Percentiles rank a stretch among this genome's conserved stretches.
These are phyloP conservation scores for Exophiala calicioides DNA, from an alignment of 2,329 filamentous ascomycete species.

Conservation along the genomic window DNA sequence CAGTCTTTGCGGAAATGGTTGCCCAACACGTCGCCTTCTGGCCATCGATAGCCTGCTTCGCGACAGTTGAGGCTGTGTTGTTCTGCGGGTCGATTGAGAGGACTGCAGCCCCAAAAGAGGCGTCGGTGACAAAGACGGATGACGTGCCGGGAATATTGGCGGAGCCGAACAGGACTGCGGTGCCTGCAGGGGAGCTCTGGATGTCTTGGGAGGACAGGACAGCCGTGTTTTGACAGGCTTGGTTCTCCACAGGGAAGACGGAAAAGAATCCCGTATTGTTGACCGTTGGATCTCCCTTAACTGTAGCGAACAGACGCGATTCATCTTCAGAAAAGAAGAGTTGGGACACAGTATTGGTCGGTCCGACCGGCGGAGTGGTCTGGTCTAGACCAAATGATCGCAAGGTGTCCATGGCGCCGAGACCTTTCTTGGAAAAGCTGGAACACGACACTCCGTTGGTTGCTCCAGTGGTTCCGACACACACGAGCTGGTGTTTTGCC, in stretches of 20 bases:
- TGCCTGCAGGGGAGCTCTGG: conserved; percentile 54
- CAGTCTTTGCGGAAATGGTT: conserved; percentile 50
- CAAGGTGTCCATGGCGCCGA: conserved; percentile 38
- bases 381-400: conserved; percentile 54
- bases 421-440: conserved; percentile 34
- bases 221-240: conserved; percentile 12
- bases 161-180: conserved; percentile 60
- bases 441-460: conserved; percentile 42
- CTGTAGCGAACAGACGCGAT: conserved; percentile 54
- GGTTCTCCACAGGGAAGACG: conserved; percentile 48
- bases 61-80: conserved; percentile 37
- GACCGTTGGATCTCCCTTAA: conserved; percentile 59
- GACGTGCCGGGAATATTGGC: conserved; percentile 46
- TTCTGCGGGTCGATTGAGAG: conserved; percentile 44
- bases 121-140: conserved; percentile 58
- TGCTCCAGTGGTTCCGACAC: conserved; percentile 41
- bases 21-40: conserved; percentile 63
- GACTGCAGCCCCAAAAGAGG: conserved; percentile 58
- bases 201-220: conserved; percentile 31
- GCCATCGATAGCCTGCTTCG: conserved; percentile 44
- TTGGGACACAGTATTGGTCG: conserved; percentile 61
- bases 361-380: conserved; percentile 59
- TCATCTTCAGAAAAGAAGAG: conserved; percentile 61
- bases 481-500: conserved; percentile 38
- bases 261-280: conserved; percentile 62